Conservation (phyloP, 768 basidiomycete species). For the Gloeopeniophorella convolvens region DNA sequence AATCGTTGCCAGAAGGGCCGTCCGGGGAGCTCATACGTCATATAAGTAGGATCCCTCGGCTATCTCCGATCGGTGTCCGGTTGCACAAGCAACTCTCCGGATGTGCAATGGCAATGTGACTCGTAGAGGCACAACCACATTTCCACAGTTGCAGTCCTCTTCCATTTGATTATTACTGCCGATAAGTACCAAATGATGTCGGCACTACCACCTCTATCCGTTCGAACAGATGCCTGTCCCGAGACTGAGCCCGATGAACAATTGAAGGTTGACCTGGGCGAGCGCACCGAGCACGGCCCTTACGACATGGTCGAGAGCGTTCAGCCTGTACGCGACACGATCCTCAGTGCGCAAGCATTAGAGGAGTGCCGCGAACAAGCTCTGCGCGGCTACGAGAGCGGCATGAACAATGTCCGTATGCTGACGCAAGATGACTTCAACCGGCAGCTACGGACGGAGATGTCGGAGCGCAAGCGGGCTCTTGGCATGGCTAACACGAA, state of each 20-base stretch:
- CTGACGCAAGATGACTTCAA: constrained; percentile 2
- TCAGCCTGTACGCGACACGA: neutral
- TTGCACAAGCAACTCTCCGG: no score
- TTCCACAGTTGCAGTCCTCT: no score
- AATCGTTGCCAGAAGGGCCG: no score
- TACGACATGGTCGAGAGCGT: neutral
- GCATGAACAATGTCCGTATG: neutral
- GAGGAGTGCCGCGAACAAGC: neutral
- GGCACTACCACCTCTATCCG: neutral
- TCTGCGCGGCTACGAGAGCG: constrained; percentile 1
- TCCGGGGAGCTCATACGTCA: no score
- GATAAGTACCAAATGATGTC: neutral
- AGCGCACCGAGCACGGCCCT: constrained; percentile 6
- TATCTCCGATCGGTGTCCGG: no score
- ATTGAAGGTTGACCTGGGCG: neutral
- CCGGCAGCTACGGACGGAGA: neutral
- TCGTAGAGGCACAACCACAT: no score
- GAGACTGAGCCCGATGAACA: neutral
- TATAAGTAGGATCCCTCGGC: no score
- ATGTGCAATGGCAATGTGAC: no score
- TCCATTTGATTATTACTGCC: no score
- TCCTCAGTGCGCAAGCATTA: neutral
- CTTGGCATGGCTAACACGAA: neutral
- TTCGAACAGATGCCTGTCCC: neutral
- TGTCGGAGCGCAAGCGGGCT: neutral